Percentiles rank a stretch among this genome's conserved stretches.
Conservation (phyloP, 768 basidiomycete genomes). For the Leccinum broughii region DNA sequence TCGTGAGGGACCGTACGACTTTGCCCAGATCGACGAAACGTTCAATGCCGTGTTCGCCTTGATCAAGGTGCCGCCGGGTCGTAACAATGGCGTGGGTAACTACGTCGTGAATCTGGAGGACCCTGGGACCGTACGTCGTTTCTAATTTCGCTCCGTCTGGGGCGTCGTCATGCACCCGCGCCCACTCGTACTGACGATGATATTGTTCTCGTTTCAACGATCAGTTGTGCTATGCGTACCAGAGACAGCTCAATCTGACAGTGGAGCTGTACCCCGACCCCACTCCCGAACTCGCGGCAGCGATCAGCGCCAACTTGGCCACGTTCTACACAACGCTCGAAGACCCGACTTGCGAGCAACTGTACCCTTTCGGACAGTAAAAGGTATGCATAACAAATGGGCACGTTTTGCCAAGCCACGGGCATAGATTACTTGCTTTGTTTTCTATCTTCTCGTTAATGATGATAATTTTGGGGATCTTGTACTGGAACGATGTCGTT, state of each 20-base stretch:
- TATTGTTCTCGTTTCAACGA: background rate
- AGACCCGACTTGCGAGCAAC: conserved; percentile 14
- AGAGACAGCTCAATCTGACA: conserved; percentile 22
- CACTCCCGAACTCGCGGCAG: conserved; percentile 16
- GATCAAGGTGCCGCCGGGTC: conserved; percentile 15
- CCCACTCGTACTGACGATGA: conserved; percentile 2
- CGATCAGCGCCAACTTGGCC: conserved; percentile 24
- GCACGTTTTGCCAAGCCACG: background rate
- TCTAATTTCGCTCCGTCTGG: background rate
- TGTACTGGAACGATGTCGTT: background rate
- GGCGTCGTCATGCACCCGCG: background rate
- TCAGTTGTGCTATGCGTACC: conserved; percentile 23
- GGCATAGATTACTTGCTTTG: background rate
- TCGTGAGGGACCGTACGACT: conserved; percentile 18
- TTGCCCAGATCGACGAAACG: background rate
- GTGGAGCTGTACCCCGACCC: conserved; percentile 25
- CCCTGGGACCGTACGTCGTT: conserved; percentile 13
- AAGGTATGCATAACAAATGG: no score
- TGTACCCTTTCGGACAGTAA: conserved; percentile 22
- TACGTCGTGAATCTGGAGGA: conserved; percentile 16
- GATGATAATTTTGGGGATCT: background rate
- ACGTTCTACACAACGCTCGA: conserved; percentile 16
- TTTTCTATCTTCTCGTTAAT: background rate
- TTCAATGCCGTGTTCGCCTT: background rate
- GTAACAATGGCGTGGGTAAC: conserved; percentile 20